Conservation (phyloP, 23 red algal species). For the Agarophyton chilense region DNA sequence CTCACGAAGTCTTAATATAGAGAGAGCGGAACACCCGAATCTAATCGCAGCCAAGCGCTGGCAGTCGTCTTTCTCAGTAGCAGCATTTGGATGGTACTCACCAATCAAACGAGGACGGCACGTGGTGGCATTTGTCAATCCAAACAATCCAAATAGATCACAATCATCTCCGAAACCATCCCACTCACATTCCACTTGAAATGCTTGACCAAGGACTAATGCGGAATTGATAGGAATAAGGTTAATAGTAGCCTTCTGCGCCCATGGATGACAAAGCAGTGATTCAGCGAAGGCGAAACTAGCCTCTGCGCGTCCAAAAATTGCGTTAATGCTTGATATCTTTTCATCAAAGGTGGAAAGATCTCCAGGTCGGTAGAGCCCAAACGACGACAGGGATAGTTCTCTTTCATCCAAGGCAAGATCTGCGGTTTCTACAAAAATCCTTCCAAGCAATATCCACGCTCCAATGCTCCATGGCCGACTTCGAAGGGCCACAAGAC, state of each 20-base stretch:
- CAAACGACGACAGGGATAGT: constrained; percentile 53
- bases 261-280: constrained; percentile 47
- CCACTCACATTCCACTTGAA: constrained; percentile 33
- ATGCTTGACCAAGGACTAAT: constrained; percentile 35
- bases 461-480: constrained; percentile 72
- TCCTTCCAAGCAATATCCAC: constrained; percentile 65
- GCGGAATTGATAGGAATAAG: constrained; percentile 3
- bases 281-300: constrained; percentile 68
- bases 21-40: constrained; percentile 46
- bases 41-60: constrained; percentile 39
- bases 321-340: constrained; percentile 27
- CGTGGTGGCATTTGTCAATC: constrained; percentile 53
- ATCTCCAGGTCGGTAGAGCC: constrained; percentile 44
- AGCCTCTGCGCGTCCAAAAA: constrained; percentile 55
- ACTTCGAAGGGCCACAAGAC: constrained; percentile 52
- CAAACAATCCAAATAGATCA: constrained; percentile 62
- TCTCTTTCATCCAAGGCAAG: constrained; percentile 73
- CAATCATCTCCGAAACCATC: constrained; percentile 65
- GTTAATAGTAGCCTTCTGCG: constrained; percentile 16
- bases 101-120: constrained; percentile 36
- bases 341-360: constrained; percentile 46
- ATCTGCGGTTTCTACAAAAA: constrained; percentile 67
- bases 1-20: constrained; percentile 51
- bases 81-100: constrained; percentile 28
- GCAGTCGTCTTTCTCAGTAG: background rate